phyloP scores from a whole-genome alignment of 1,284 basidiomycete genomes.

The Microbotryomycetes sp. region DNA sequence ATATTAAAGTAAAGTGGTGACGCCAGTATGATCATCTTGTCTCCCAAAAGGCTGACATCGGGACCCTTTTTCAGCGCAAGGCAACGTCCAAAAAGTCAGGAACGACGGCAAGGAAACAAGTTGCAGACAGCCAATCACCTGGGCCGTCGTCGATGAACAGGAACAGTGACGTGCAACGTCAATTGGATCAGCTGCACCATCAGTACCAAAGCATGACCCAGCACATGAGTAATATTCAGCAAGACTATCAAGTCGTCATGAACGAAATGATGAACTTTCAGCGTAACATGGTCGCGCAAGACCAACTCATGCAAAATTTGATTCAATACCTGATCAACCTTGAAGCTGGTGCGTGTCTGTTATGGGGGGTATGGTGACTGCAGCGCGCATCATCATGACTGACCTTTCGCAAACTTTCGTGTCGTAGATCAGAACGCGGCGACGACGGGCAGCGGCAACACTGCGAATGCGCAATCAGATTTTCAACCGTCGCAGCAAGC shows the following conservation, averaged over 20 bases:
- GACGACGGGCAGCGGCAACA: constrained; percentile 7
- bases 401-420: background rate
- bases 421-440: constrained; percentile 23
- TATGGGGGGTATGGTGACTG: too few relatives aligned
- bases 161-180: constrained; percentile 44
- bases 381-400: background rate
- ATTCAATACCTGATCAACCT: constrained; percentile 71
- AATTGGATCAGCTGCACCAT: constrained; percentile 49
- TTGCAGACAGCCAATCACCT: too few relatives aligned
- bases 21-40: background rate
- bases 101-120: too few relatives aligned
- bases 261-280: constrained; percentile 77
- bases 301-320: constrained; percentile 70
- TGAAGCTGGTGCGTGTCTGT: constrained; percentile 53
- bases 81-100: constrained; percentile 67
- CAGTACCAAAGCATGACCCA: constrained; percentile 56
- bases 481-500: constrained; percentile 50
- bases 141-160: background rate
- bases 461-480: background rate
- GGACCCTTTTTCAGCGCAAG: constrained; percentile 51
- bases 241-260: constrained; percentile 67
- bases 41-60: background rate
- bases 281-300: constrained; percentile 75
- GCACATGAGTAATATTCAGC: constrained; percentile 58
- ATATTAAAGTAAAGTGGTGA: constrained; percentile 58